A percentile compares a stretch with the other conserved stretches of the same genome.
phyloP scores from a whole-genome alignment of 129 eudicot species.

The Flaveria bidentis region DNA sequence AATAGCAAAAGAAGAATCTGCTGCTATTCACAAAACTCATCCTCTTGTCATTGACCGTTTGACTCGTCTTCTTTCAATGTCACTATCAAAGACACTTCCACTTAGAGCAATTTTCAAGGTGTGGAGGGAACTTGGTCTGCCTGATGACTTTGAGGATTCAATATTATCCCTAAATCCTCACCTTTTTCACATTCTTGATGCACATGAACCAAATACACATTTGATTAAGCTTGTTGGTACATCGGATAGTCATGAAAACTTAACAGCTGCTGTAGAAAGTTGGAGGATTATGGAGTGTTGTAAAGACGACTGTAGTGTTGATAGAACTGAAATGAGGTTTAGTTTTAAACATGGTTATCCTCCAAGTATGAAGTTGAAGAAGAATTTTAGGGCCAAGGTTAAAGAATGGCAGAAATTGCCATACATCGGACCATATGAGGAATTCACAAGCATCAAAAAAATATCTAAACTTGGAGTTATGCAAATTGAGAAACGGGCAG shows the following conservation, averaged over 20 bases:
- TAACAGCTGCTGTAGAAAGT: conserved; percentile 64
- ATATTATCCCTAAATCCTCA: conserved; percentile 50
- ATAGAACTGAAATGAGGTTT: conserved; percentile 59
- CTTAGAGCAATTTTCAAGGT: conserved; percentile 83
- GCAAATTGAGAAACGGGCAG: conserved; percentile 79
- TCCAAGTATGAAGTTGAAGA: conserved; percentile 75
- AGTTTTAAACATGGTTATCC: conserved; percentile 83
- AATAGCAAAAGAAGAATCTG: conserved; percentile 49
- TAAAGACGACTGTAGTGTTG: conserved; percentile 61
- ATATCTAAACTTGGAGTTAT: conserved; percentile 51
- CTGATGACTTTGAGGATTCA: conserved; percentile 86
- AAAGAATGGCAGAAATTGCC: conserved; percentile 85
- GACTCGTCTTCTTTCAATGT: conserved; percentile 77
- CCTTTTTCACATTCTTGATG: conserved; percentile 61
- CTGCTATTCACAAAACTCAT: conserved; percentile 48
- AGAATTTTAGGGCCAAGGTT: conserved; percentile 65
- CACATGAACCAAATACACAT: conserved; percentile 76
- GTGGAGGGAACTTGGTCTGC: conserved; percentile 87
- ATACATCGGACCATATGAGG: conserved; percentile 81
- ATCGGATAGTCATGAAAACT: conserved; percentile 19
- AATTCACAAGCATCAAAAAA: conserved; percentile 45
- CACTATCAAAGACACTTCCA: conserved; percentile 61
- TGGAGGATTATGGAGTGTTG: conserved; percentile 92
- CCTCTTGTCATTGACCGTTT: conserved; percentile 61
- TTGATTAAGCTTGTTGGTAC: conserved; percentile 48